Evolutionary conservation across 179 eudicot species (phyloP).

Genomic region (Beta macrorhiza): DNA sequence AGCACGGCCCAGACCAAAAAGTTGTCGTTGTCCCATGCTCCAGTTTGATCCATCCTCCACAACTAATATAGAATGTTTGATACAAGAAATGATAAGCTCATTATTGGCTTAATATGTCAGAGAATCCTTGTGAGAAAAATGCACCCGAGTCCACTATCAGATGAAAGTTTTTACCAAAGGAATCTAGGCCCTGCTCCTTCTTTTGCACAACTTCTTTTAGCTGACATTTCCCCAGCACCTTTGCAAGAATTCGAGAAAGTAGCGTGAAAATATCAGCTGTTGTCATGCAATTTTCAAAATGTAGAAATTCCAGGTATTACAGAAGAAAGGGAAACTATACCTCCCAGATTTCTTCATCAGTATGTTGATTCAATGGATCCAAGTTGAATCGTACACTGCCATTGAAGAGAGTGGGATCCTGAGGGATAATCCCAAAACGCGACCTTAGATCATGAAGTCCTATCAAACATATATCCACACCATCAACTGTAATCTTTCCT

Average conservation of each 20-base stretch:
- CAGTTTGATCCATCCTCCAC: constrained; percentile 77
- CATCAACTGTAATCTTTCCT: constrained; percentile 67
- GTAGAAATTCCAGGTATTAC: background rate
- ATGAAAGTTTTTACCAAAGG: constrained; percentile 34
- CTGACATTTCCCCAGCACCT: constrained; percentile 45
- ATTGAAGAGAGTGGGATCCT: constrained; percentile 74
- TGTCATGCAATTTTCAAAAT: background rate
- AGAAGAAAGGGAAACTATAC: constrained; percentile 22
- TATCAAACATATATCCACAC: constrained; percentile 58
- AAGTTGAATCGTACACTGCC: constrained; percentile 72
- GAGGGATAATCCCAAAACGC: constrained; percentile 60
- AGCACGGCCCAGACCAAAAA: constrained; percentile 77
- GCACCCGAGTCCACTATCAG: too few species aligned
- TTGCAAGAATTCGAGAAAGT: too few species aligned
- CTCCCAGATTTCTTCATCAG: constrained; percentile 69
- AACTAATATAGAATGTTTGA: constrained; percentile 31
- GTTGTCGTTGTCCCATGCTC: constrained; percentile 87
- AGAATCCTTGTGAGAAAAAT: background rate
- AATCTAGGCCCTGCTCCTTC: constrained; percentile 43
- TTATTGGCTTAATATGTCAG: background rate
- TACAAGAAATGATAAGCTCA: background rate
- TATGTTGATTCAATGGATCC: constrained; percentile 58
- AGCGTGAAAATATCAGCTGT: background rate
- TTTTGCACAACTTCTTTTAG: constrained; percentile 50
- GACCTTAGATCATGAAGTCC: constrained; percentile 79